Base-by-base conservation (phyloP, 2,329 filamentous ascomycete species). In the Aspergillus tubingensis region DNA sequence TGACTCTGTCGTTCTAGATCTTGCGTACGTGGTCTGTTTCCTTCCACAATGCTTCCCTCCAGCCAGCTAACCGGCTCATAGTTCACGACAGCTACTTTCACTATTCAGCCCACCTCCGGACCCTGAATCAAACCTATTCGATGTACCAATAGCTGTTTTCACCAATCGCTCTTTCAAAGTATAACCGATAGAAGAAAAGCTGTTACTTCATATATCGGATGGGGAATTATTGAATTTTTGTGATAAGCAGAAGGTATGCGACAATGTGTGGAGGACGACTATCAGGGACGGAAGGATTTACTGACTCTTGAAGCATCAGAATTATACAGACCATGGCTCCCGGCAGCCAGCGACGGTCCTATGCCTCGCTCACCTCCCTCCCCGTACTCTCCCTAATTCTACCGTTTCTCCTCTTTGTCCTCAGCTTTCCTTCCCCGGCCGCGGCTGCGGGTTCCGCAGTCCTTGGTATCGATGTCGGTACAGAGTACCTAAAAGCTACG, bases 401-500 rank as follows among this genome's bases (percentile, higher is more conserved):
- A 38, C 76, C 82, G 6, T 73, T 84, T 57, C 69, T 87, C 36
- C 70, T 88, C 19, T 78, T 80, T 60, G 79, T 85, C 59, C 66
- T 83, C 59, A 77, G 85, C 59, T 78, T 88, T 60, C 82, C 86
- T 67, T 78, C 80, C 21, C 79, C 80, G 62, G 83, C 84, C 55
- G 83, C 85, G 59, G 85, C 84, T 59, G 86, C 85, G 58, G 85
- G 85, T 39, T 86, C 91, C 8, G 91, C 92, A 56, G 93, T 98
- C 17, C 82, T 99, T 21, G 95, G 95, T 65, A 86, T 99, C 70
- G 95, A 99, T 78, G 84, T 99, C 57, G 95, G 95, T 68, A 97
- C 95, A 59, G 92, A 96, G 76, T 97, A 96, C 80, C 91, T 99
- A 81, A 99, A 98, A 82, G 94, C 94, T 27, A 88, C 91, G 13